Evolutionary conservation across 371 early-diverging fungal species (phyloP).

Genomic region (Dentiscutata heterogama): DNA sequence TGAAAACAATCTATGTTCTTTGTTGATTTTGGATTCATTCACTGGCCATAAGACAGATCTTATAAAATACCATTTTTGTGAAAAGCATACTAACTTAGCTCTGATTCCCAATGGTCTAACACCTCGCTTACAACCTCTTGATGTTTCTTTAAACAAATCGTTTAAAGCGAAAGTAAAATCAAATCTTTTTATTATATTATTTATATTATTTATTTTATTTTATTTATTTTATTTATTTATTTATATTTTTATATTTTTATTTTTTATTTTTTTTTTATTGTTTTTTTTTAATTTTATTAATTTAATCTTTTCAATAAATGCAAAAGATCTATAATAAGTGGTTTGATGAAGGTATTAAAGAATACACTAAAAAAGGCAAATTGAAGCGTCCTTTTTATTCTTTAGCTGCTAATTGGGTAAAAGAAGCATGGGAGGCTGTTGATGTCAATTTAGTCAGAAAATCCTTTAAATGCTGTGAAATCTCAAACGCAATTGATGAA

Average conservation of each 20-base stretch:
- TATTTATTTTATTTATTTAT: too few relatives aligned
- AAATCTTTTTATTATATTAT: too few relatives aligned
- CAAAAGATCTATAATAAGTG: not conserved
- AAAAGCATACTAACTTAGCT: not conserved
- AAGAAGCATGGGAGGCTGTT: not conserved
- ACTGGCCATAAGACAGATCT: not conserved
- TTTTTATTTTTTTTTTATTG: too few relatives aligned
- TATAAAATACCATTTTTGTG: not conserved
- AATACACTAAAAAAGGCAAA: not conserved
- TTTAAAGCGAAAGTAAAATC: constrained; percentile 12
- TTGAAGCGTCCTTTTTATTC: not conserved
- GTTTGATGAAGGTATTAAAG: not conserved
- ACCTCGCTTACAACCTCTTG: not conserved
- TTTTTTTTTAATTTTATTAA: too few relatives aligned
- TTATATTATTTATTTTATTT: too few relatives aligned
- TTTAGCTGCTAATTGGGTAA: constrained; percentile 8
- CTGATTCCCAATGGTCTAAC: not conserved
- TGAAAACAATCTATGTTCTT: not conserved
- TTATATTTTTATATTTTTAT: too few relatives aligned
- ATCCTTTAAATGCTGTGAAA: constrained; percentile 8
- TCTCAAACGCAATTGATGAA: not conserved
- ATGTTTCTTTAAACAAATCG: not conserved
- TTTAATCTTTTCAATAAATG: not conserved
- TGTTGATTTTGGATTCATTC: not conserved
- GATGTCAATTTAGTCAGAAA: not conserved